A percentile compares a stretch with the other conserved stretches of the same genome.
Evolutionary conservation across 129 eudicot genomes (phyloP).

Genomic region (Arctium lappa): DNA sequence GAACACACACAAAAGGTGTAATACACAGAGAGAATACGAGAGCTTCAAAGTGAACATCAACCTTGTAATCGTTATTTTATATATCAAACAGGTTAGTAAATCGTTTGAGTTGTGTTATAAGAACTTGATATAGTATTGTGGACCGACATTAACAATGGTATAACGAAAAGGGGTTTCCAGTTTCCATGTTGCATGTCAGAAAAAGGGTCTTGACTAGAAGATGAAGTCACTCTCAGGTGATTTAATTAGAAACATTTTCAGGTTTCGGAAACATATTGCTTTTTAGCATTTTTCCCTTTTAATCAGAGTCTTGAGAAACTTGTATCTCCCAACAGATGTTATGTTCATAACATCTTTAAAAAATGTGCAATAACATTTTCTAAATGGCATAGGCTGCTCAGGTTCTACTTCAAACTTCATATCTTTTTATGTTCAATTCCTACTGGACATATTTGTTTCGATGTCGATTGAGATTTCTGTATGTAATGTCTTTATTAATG

Average conservation of each 20-base stretch:
- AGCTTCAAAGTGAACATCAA: too few species aligned
- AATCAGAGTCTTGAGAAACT: constrained; percentile 10
- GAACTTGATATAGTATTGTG: too few species aligned
- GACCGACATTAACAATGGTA: background rate
- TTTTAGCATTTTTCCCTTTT: background rate
- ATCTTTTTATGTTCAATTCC: constrained; percentile 6
- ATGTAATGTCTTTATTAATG: constrained; percentile 19
- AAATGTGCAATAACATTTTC: constrained; percentile 24
- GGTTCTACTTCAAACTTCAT: constrained; percentile 1
- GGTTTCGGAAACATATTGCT: constrained; percentile 15
- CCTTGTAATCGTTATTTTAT: too few species aligned
- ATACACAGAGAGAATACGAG: too few species aligned
- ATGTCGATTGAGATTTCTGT: constrained; percentile 19
- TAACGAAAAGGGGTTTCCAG: constrained; percentile 19
- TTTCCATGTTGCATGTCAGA: constrained; percentile 20
- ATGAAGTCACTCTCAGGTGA: constrained; percentile 20
- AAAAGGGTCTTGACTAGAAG: background rate
- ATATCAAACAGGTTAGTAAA: too few species aligned
- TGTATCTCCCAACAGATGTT: constrained; percentile 8
- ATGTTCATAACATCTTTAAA: constrained; percentile 1
- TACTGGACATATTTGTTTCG: constrained; percentile 24
- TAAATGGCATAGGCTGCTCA: constrained; percentile 1
- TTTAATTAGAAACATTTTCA: constrained; percentile 4
- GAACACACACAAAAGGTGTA: too few species aligned
- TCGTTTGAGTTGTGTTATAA: too few species aligned